Percentiles rank a stretch among this genome's conserved stretches.
Evolutionary conservation across 176 grass and related monocot species (phyloP).

Genomic region (Juncus effusus): DNA sequence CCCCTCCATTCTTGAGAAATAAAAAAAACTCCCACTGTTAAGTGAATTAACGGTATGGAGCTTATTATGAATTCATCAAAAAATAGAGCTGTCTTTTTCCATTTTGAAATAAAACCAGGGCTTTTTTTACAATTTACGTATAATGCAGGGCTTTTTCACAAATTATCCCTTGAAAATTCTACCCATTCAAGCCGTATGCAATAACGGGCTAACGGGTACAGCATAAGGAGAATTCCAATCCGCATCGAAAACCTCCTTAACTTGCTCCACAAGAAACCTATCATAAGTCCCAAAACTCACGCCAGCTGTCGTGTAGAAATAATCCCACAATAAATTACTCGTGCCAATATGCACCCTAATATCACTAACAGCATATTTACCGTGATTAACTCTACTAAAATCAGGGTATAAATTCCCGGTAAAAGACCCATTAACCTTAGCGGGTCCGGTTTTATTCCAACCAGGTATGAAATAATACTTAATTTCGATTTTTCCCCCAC

Average conservation of each 20-base stretch:
- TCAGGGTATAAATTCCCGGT: conserved; percentile 56
- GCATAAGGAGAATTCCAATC: conserved; percentile 84
- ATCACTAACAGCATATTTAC: conserved; percentile 77
- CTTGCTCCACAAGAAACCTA: conserved; percentile 51
- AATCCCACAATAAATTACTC: conserved; percentile 90
- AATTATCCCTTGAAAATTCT: background rate
- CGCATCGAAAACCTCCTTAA: conserved; percentile 71
- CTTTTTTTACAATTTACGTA: no score
- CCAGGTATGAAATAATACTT: conserved; percentile 68
- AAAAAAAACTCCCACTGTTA: no score
- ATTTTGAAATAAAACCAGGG: no score
- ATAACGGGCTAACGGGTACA: conserved; percentile 42
- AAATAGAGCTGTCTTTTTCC: no score
- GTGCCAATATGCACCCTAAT: conserved; percentile 66
- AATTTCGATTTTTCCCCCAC: conserved; percentile 62
- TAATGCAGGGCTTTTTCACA: no score
- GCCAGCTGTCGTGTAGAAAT: conserved; percentile 82
- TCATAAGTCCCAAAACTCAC: conserved; percentile 82
- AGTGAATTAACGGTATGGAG: no score
- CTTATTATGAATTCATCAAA: no score
- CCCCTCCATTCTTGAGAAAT: no score
- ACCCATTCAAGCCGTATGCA: background rate
- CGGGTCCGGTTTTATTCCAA: conserved; percentile 58
- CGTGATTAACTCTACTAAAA: conserved; percentile 76
- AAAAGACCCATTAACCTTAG: conserved; percentile 7